phyloP scores from a whole-genome alignment of 139 green algal species.

The Spirogloea muscicola region DNA sequence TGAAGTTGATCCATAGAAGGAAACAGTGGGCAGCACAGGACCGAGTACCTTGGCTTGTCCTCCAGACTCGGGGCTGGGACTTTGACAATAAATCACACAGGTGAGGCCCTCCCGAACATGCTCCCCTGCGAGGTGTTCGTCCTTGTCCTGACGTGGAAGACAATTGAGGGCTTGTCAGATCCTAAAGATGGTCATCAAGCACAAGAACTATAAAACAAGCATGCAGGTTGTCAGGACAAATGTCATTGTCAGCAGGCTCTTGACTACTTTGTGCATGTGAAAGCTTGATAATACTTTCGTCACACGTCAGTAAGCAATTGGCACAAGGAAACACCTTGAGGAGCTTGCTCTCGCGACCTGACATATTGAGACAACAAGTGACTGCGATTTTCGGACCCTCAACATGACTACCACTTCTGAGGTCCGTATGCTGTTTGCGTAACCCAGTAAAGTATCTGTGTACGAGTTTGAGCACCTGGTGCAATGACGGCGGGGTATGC shows the following conservation, averaged over 20 bases:
- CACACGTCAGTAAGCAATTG: background rate
- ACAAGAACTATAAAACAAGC: background rate
- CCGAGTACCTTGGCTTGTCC: conserved; percentile 93
- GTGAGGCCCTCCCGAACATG: conserved; percentile 80
- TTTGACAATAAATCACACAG: conserved; percentile 55
- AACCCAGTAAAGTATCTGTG: too few relatives aligned
- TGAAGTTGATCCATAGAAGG: too few relatives aligned
- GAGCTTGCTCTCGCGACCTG: conserved; percentile 63
- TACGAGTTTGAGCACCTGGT: too few relatives aligned
- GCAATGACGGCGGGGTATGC: too few relatives aligned
- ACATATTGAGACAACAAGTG: conserved; percentile 70
- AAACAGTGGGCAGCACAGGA: too few relatives aligned
- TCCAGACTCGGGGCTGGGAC: conserved; percentile 90
- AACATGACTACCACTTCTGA: conserved; percentile 89
- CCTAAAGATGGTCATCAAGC: background rate
- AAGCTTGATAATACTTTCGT: too few relatives aligned
- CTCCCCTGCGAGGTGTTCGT: conserved; percentile 74
- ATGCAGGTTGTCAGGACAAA: background rate
- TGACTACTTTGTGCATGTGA: too few relatives aligned
- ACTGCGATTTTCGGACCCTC: conserved; percentile 81
- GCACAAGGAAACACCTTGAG: too few relatives aligned
- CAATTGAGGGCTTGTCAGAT: background rate
- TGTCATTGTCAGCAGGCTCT: too few relatives aligned
- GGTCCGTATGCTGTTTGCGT: conserved; percentile 93
- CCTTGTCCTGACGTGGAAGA: conserved; percentile 60